These are phyloP conservation scores for Bocquillonia castaneifolia DNA, from an alignment of 441 rosid genomes.

Conservation along the genomic window DNA sequence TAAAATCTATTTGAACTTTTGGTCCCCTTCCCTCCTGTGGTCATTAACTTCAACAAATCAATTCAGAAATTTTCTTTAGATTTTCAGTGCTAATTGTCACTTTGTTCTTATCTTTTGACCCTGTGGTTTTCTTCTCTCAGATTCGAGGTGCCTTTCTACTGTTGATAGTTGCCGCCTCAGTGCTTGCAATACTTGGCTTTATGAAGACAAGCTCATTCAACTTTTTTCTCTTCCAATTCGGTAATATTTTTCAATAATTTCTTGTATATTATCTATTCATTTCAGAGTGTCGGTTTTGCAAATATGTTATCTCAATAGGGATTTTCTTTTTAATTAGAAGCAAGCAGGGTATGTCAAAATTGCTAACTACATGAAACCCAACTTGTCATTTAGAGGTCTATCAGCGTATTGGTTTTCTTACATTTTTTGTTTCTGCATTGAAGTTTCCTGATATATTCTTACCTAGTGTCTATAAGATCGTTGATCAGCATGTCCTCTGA, in stretches of 20 bases:
- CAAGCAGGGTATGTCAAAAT: background rate
- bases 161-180: background rate
- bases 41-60: too few species aligned
- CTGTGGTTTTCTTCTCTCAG: background rate
- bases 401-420: background rate
- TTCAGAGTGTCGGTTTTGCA: background rate
- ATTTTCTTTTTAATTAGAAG: background rate
- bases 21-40: background rate
- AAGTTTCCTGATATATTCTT: background rate
- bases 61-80: background rate
- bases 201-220: constrained; percentile 6
- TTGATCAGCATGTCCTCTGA: background rate
- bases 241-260: background rate
- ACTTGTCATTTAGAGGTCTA: background rate
- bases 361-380: background rate
- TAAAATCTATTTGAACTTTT: background rate
- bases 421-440: background rate
- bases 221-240: background rate
- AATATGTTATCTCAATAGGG: background rate
- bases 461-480: background rate
- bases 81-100: background rate
- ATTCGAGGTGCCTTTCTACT: background rate
- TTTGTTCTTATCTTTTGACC: background rate
- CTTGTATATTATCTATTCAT: background rate
- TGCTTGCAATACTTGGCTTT: background rate